Conservation (phyloP, 768 basidiomycete genomes). For the Hemileccinum impolitum region DNA sequence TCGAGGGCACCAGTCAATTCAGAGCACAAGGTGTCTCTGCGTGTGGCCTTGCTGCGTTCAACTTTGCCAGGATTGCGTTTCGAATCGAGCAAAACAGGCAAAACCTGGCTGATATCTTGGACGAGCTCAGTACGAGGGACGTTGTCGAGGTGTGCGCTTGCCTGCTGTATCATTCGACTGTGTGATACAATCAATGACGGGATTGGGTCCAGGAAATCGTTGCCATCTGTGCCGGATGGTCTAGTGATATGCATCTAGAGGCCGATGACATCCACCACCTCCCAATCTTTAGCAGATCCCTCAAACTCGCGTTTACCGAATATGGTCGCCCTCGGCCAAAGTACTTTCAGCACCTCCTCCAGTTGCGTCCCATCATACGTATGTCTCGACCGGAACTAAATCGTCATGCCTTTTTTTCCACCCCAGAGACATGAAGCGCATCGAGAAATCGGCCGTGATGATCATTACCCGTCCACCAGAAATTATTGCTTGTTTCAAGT, state of each 20-base stretch:
- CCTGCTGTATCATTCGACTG: neutral
- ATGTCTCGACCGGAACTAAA: neutral
- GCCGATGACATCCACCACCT: slow-evolving; percentile 49
- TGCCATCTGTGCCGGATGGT: slow-evolving; percentile 56
- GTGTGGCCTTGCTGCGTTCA: slow-evolving; percentile 66
- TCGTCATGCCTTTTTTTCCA: neutral
- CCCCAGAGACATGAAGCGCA: slow-evolving; percentile 23
- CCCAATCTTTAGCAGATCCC: slow-evolving; percentile 45
- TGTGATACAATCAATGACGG: neutral
- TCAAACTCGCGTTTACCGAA: slow-evolving; percentile 34
- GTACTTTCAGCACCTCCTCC: slow-evolving; percentile 34
- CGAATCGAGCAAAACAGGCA: slow-evolving; percentile 15
- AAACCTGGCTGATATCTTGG: slow-evolving; percentile 14
- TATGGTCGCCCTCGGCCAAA: slow-evolving; percentile 38
- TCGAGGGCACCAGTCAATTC: slow-evolving; percentile 57
- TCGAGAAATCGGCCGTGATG: slow-evolving; percentile 31
- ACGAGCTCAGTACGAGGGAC: slow-evolving; percentile 20
- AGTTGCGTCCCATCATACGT: slow-evolving; percentile 16
- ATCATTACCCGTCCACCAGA: slow-evolving; percentile 72
- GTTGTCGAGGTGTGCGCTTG: slow-evolving; percentile 17
- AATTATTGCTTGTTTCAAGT: slow-evolving; percentile 53
- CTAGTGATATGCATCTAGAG: slow-evolving; percentile 49
- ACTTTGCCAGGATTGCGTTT: slow-evolving; percentile 55
- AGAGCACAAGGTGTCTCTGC: slow-evolving; percentile 43
- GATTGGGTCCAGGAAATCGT: slow-evolving; percentile 46